phyloP scores from a whole-genome alignment of 2,329 filamentous ascomycete species.

The Penicillium sp. region DNA sequence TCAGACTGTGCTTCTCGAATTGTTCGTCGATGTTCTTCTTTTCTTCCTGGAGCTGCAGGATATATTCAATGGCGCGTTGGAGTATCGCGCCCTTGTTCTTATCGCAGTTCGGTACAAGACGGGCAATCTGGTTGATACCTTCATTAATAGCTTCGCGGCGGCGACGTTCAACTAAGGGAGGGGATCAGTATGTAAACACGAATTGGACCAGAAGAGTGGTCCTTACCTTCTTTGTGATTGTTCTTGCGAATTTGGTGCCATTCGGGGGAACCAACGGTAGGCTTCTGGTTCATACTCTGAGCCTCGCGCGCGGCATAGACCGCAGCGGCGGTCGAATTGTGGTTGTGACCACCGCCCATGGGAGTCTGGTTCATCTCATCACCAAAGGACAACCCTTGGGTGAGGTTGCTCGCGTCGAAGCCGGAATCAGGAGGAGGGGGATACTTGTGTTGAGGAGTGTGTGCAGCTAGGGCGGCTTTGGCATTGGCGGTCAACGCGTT shows the following conservation, averaged over 20 bases:
- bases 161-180: slow-evolving; percentile 77
- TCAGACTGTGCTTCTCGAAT: slow-evolving; percentile 47
- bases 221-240: slow-evolving; percentile 95
- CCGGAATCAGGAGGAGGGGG: slow-evolving; percentile 43
- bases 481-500: slow-evolving; percentile 50
- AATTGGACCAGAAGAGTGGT: background rate
- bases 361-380: slow-evolving; percentile 44
- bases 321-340: slow-evolving; percentile 61
- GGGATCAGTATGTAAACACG: slow-evolving; percentile 12
- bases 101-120: slow-evolving; percentile 95
- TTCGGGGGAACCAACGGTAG: slow-evolving; percentile 90
- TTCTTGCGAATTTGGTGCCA: slow-evolving; percentile 98
- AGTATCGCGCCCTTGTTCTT: slow-evolving; percentile 99
- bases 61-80: slow-evolving; percentile 89
- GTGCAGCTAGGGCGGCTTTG: slow-evolving; percentile 49
- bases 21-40: slow-evolving; percentile 44
- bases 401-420: slow-evolving; percentile 40
- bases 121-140: slow-evolving; percentile 95
- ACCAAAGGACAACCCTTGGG: slow-evolving; percentile 38
- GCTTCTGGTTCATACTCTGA: slow-evolving; percentile 63
- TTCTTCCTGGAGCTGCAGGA: slow-evolving; percentile 69
- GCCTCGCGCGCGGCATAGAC: slow-evolving; percentile 54
- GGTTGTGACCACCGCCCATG: slow-evolving; percentile 38
- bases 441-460: slow-evolving; percentile 46
- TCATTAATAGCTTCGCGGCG: slow-evolving; percentile 98